Evolutionary conservation across 768 basidiomycete genomes (phyloP).

Genomic region (Pulveroboletus sp.): DNA sequence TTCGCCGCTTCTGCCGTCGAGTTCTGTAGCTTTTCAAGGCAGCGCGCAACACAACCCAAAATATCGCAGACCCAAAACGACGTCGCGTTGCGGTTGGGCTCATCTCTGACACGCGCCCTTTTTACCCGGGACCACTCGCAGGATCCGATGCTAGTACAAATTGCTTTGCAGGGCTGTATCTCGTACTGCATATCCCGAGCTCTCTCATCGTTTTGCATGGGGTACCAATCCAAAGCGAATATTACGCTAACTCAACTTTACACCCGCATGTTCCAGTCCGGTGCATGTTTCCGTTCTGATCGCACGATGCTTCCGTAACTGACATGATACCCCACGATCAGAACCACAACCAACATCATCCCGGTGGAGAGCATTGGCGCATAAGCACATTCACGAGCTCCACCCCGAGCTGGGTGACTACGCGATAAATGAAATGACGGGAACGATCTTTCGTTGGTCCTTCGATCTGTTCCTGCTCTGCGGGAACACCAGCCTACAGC

Average conservation of each 20-base stretch:
- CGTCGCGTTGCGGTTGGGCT: conserved; percentile 59
- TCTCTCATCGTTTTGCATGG: conserved; percentile 67
- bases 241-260: conserved; percentile 59
- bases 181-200: conserved; percentile 63
- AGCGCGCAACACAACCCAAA: conserved; percentile 37
- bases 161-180: conserved; percentile 69
- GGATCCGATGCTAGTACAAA: conserved; percentile 72
- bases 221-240: conserved; percentile 67
- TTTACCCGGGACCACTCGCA: conserved; percentile 63
- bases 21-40: conserved; percentile 49
- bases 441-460: conserved; percentile 70
- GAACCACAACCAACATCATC: conserved; percentile 77
- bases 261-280: conserved; percentile 49
- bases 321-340: conserved; percentile 20
- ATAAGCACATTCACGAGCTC: conserved; percentile 60
- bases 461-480: conserved; percentile 62
- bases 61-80: conserved; percentile 52
- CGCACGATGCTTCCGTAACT: conserved; percentile 8
- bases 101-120: conserved; percentile 55
- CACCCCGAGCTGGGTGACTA: conserved; percentile 65
- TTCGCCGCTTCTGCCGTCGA: conserved; percentile 74
- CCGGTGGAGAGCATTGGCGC: conserved; percentile 72
- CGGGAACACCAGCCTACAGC: conserved; percentile 46
- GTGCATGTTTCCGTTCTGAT: conserved; percentile 31
- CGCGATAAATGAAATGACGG: conserved; percentile 66